Conservation (phyloP, 768 basidiomycete genomes). For the Termitomyces eurrhizus region DNA sequence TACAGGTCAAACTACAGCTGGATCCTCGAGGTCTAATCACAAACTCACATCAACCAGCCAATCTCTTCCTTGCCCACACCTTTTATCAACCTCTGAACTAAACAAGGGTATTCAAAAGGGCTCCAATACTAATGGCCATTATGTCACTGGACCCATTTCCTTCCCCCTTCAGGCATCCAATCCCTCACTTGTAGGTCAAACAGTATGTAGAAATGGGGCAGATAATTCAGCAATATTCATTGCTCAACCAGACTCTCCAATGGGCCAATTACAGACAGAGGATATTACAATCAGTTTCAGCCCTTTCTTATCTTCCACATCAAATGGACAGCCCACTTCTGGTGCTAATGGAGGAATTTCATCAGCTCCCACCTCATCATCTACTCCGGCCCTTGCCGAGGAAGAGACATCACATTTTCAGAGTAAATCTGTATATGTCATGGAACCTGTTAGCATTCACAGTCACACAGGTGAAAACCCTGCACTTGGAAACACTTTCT, state of each 20-base stretch:
- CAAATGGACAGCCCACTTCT: neutral
- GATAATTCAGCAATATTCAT: neutral
- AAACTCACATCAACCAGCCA: neutral
- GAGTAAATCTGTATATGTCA: neutral
- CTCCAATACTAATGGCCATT: neutral
- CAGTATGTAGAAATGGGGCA: neutral
- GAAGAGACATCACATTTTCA: neutral
- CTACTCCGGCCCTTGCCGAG: neutral
- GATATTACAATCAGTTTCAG: neutral
- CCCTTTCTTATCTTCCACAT: neutral
- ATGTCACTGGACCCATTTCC: too few species aligned
- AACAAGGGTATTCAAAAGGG: neutral
- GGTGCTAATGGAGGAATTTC: neutral
- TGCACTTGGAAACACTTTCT: neutral
- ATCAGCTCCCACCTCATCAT: neutral
- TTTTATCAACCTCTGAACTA: neutral
- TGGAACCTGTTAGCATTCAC: neutral
- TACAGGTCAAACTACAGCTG: neutral
- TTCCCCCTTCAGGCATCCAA: too few species aligned
- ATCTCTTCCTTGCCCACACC: neutral
- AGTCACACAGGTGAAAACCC: neutral
- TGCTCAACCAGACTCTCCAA: neutral
- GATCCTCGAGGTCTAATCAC: neutral
- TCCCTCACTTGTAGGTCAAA: neutral
- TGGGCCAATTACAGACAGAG: neutral